A percentile compares a stretch with the other conserved stretches of the same genome.
phyloP scores from a whole-genome alignment of 345 rosid species.

The Camelina neglecta region DNA sequence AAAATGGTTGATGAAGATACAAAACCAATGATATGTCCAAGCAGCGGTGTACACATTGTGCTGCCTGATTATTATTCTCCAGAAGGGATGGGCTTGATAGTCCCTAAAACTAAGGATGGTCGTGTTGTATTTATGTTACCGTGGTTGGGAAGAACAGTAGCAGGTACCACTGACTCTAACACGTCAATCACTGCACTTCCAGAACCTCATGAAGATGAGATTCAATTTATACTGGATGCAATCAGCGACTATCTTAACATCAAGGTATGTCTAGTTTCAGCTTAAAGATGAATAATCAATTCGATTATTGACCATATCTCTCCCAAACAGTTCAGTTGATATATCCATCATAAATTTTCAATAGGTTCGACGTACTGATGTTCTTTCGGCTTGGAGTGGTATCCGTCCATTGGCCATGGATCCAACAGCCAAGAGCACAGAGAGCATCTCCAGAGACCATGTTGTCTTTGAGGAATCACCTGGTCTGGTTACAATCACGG shows the following conservation, averaged over 20 bases:
- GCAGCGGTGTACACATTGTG: slow-evolving; percentile 94
- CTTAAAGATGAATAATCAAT: not conserved
- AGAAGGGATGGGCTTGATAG: slow-evolving; percentile 99
- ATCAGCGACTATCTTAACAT: slow-evolving; percentile 85
- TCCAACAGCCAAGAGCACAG: slow-evolving; percentile 91
- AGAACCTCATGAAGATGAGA: slow-evolving; percentile 96
- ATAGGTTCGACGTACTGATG: slow-evolving; percentile 91
- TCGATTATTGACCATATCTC: not conserved
- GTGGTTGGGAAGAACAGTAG: slow-evolving; percentile 96
- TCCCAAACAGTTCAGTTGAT: slow-evolving; percentile 5
- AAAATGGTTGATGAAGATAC: slow-evolving; percentile 75
- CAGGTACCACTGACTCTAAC: slow-evolving; percentile 96
- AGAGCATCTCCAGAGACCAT: slow-evolving; percentile 97
- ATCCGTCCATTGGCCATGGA: slow-evolving; percentile 93
- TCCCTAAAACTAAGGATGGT: slow-evolving; percentile 99
- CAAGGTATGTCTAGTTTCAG: slow-evolving; percentile 58
- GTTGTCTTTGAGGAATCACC: slow-evolving; percentile 87
- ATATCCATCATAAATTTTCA: slow-evolving; percentile 16
- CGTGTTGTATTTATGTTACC: slow-evolving; percentile 98
- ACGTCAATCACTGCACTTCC: slow-evolving; percentile 83
- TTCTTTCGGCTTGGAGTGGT: slow-evolving; percentile 99
- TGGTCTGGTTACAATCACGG: slow-evolving; percentile 95
- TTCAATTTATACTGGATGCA: slow-evolving; percentile 95
- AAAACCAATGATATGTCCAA: slow-evolving; percentile 83
- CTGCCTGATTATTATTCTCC: slow-evolving; percentile 99